Conservation (phyloP, 2,329 filamentous ascomycete species). For the Purpureocillium takamizusanense region DNA sequence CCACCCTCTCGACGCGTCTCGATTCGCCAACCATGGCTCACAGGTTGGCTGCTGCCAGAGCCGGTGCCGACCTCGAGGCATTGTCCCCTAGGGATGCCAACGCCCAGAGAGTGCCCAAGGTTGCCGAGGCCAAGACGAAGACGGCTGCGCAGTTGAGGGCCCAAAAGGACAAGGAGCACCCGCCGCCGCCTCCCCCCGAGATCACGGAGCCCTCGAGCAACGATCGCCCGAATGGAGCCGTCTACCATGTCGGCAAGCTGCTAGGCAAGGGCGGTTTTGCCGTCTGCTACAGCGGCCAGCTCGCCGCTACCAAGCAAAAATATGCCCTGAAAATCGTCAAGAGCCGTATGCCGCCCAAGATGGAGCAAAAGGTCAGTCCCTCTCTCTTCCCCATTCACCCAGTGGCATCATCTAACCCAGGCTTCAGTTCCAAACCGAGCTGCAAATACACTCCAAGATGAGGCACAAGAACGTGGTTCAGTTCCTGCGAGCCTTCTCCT, state of each 20-base stretch:
- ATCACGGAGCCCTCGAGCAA: conserved; percentile 55
- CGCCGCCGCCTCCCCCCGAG: conserved; percentile 51
- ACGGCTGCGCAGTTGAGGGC: conserved; percentile 43
- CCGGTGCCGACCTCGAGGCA: conserved; percentile 49
- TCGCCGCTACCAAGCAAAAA: conserved; percentile 55
- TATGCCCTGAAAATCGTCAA: conserved; percentile 78
- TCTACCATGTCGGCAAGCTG: conserved; percentile 65
- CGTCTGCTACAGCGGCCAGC: conserved; percentile 66
- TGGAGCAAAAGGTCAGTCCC: conserved; percentile 66
- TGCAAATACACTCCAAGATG: conserved; percentile 98
- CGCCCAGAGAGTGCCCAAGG: conserved; percentile 43
- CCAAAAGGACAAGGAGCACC: conserved; percentile 57
- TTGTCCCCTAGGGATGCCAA: conserved; percentile 58
- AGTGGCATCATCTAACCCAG: neutral
- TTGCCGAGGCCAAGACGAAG: conserved; percentile 41
- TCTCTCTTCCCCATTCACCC: neutral
- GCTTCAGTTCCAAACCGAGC: conserved; percentile 62
- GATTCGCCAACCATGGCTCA: conserved; percentile 31
- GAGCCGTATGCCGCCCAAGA: conserved; percentile 72
- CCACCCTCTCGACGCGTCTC: neutral
- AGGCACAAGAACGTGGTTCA: conserved; percentile 91
- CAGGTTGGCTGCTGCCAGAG: conserved; percentile 36
- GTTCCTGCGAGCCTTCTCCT: conserved; percentile 90
- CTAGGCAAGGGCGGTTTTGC: conserved; percentile 77
- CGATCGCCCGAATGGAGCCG: conserved; percentile 60